phyloP scores from a whole-genome alignment of 2,329 filamentous ascomycete species.

The Penicillium sp. region DNA sequence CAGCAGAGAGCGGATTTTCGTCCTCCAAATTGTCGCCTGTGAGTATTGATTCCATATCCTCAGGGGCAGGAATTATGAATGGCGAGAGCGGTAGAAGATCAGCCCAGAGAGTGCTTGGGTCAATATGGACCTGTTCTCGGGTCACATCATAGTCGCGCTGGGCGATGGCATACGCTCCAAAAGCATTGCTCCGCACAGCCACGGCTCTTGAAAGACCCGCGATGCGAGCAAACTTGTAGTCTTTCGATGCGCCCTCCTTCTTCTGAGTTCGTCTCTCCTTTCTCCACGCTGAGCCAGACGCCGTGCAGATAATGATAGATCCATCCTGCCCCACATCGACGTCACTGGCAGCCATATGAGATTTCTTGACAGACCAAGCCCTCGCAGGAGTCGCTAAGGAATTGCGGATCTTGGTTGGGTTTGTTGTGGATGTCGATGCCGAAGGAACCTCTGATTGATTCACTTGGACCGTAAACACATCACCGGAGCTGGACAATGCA shows the following conservation, averaged over 20 bases:
- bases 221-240: constrained; percentile 93
- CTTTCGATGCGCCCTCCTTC: constrained; percentile 72
- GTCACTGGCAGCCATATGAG: constrained; percentile 77
- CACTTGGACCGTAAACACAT: constrained; percentile 81
- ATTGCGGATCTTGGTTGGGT: constrained; percentile 83
- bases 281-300: constrained; percentile 89
- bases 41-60: constrained; percentile 44
- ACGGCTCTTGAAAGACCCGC: constrained; percentile 82
- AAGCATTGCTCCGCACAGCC: constrained; percentile 80
- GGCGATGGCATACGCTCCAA: constrained; percentile 84
- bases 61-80: constrained; percentile 56
- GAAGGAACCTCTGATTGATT: constrained; percentile 64
- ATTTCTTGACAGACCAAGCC: constrained; percentile 86
- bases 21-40: constrained; percentile 31
- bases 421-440: constrained; percentile 73
- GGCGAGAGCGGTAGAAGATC: constrained; percentile 69
- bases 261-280: constrained; percentile 78
- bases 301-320: constrained; percentile 88
- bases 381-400: constrained; percentile 74
- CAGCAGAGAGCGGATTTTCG: constrained; percentile 20
- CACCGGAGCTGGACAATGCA: constrained; percentile 76
- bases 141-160: constrained; percentile 82
- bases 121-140: constrained; percentile 65
- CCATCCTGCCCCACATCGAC: constrained; percentile 88
- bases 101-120: constrained; percentile 67